Evolutionary conservation across 192 early-diverging fungal species (phyloP), one percentile per base, ranked within the genome.

Genomic region (Coemansia sp.): DNA sequence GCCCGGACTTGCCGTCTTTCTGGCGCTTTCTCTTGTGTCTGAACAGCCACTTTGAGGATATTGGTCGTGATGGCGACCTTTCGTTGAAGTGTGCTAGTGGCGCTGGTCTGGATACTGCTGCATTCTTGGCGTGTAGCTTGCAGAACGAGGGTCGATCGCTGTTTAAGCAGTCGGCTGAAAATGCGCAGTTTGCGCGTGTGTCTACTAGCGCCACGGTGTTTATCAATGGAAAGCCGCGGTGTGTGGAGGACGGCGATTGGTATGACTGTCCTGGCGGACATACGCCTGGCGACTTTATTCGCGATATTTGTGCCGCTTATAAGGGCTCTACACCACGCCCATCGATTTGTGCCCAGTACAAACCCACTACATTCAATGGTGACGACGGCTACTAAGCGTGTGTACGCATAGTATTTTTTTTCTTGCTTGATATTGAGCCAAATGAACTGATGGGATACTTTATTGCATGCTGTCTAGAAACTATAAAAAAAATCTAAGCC

Each of bases 191-290:
- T 44, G 69, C 80, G 19, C 85, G 89, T 10, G 80, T 86, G 38
- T 62, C 50, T 5, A 85, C 63, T 12, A 89, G 88, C 67, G 89
- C 88, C 31, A 90, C 89, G 2, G 80, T 92, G 31, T 86, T 75
- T 67, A 83, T 92, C 29, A 67, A 87, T 38, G 80, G 86, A 31
- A 85, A 85, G 70, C 76, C 60, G 37, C 73, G 87, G 14, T 92
- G 90, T 72, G 85, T 90, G 2, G 71, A 86, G 29, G 90, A 92
- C 63, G 80, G 79, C n/a, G 87, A 85, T 2, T 87, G 83, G 86
- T 73, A 70, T 46, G 65, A 68, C 9, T 74, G 77, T 38, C 64
- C 62, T 5, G 76, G 76, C 1, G 80, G 80, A 23, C 67, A 83
- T 38, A 17, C 38, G 5, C 63, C 76, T 3, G 34, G 31, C 25